Evolutionary conservation across 2,329 filamentous ascomycete genomes (phyloP).

Genomic region (Iodosphaeria phyllophila): DNA sequence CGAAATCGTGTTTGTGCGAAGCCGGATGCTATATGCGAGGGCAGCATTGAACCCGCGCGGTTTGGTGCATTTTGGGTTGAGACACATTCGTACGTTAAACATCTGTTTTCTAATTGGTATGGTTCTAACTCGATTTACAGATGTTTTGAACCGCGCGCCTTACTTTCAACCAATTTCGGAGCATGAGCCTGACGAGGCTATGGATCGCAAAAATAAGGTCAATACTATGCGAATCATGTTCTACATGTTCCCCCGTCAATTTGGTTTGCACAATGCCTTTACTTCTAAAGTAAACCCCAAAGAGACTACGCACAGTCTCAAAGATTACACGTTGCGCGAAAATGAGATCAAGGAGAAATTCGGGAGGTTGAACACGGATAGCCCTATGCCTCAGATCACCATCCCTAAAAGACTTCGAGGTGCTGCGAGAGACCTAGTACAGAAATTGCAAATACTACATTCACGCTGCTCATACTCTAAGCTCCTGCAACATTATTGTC

Average conservation of each 20-base stretch:
- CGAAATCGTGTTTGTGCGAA: conserved; percentile 59
- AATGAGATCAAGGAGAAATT: conserved; percentile 45
- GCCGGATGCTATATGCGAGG: conserved; percentile 71
- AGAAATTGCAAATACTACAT: conserved; percentile 52
- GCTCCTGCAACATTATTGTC: conserved; percentile 67
- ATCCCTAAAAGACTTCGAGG: conserved; percentile 55
- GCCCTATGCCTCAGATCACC: conserved; percentile 15
- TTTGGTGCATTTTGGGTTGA: conserved; percentile 52
- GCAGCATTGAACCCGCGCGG: conserved; percentile 51
- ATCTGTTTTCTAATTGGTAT: neutral
- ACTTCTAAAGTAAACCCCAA: conserved; percentile 44
- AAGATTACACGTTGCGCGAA: conserved; percentile 75
- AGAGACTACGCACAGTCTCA: conserved; percentile 54
- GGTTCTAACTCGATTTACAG: conserved; percentile 22
- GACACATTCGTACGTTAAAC: conserved; percentile 54
- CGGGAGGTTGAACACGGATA: conserved; percentile 10
- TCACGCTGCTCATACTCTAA: conserved; percentile 60
- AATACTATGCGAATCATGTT: conserved; percentile 61
- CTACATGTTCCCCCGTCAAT: conserved; percentile 87
- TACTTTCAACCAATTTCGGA: conserved; percentile 9
- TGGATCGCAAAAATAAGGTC: conserved; percentile 16
- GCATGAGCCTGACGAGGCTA: conserved; percentile 1
- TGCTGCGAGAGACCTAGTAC: conserved; percentile 35
- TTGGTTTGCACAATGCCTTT: conserved; percentile 84
- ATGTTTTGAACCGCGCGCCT: conserved; percentile 60